Evolutionary conservation across 768 basidiomycete genomes (phyloP).

Genomic region (Phaeotremella fagi): DNA sequence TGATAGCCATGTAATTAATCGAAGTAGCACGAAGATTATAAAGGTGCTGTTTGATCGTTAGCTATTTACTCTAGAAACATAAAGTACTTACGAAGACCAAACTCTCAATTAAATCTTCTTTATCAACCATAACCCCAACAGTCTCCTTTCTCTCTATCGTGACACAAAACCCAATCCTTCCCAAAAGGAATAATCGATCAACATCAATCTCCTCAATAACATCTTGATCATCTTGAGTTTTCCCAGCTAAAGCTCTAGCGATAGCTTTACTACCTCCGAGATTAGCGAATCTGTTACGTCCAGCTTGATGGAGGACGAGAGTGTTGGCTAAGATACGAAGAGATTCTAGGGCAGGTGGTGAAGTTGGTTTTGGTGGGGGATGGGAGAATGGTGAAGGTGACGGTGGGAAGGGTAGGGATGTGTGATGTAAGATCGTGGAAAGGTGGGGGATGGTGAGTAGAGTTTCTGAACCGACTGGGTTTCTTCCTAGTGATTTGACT

Average conservation of each 20-base stretch:
- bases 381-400: constrained; percentile 4
- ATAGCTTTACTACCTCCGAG: constrained; percentile 21
- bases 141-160: constrained; percentile 25
- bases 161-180: constrained; percentile 32
- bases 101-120: constrained; percentile 31
- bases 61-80: not conserved
- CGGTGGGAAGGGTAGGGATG: constrained; percentile 16
- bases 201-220: constrained; percentile 2
- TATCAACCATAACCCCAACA: constrained; percentile 39
- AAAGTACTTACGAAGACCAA: constrained; percentile 32
- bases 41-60: constrained; percentile 27
- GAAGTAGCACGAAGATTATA: constrained; percentile 50
- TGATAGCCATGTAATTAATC: constrained; percentile 66
- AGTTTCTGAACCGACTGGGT: constrained; percentile 60
- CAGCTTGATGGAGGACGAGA: constrained; percentile 47
- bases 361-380: constrained; percentile 4
- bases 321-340: constrained; percentile 64
- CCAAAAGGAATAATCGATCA: constrained; percentile 36
- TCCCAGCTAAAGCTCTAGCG: constrained; percentile 23
- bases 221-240: not conserved
- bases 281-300: constrained; percentile 15
- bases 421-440: constrained; percentile 26
- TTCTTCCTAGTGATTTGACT: constrained; percentile 69
- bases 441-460: constrained; percentile 55
- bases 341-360: constrained; percentile 24